Percentiles rank a stretch among this genome's conserved stretches.
These are phyloP conservation scores for Skeletonema grethae DNA, from an alignment of 108 stramenopile species.

Conservation along the genomic window DNA sequence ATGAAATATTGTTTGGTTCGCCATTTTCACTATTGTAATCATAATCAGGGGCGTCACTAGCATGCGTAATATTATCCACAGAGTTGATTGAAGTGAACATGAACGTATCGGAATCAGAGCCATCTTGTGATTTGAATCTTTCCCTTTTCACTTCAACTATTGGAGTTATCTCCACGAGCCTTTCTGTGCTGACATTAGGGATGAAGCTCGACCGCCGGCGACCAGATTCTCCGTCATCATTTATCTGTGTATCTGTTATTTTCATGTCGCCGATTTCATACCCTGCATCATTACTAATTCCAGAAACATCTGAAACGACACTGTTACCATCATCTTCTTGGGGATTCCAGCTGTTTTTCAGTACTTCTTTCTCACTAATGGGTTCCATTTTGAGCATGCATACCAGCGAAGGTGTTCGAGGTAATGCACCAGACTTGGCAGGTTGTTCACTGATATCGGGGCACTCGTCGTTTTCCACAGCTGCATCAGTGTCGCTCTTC, in stretches of 20 bases:
- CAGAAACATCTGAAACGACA: background rate
- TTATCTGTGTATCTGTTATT: background rate
- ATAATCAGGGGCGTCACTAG: conserved; percentile 16
- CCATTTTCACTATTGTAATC: conserved; percentile 14
- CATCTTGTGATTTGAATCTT: background rate
- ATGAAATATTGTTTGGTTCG: background rate
- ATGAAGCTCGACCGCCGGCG: background rate
- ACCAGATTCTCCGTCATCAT: background rate
- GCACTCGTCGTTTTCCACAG: background rate
- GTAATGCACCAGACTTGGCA: background rate
- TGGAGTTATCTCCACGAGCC: background rate
- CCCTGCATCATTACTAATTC: background rate
- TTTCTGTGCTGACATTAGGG: background rate
- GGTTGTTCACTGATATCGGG: background rate
- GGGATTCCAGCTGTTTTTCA: background rate
- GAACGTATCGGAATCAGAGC: background rate
- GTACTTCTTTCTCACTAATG: background rate
- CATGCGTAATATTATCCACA: conserved; percentile 14
- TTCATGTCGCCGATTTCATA: background rate
- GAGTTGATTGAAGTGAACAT: conserved; percentile 6
- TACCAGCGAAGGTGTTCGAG: background rate
- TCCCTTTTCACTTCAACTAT: background rate
- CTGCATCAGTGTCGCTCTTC: background rate
- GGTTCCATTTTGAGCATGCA: background rate
- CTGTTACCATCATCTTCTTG: background rate